A percentile compares a stretch with the other conserved stretches of the same genome.
Evolutionary conservation across 106 monocot species (phyloP).

Genomic region (Triglochin maritima): DNA sequence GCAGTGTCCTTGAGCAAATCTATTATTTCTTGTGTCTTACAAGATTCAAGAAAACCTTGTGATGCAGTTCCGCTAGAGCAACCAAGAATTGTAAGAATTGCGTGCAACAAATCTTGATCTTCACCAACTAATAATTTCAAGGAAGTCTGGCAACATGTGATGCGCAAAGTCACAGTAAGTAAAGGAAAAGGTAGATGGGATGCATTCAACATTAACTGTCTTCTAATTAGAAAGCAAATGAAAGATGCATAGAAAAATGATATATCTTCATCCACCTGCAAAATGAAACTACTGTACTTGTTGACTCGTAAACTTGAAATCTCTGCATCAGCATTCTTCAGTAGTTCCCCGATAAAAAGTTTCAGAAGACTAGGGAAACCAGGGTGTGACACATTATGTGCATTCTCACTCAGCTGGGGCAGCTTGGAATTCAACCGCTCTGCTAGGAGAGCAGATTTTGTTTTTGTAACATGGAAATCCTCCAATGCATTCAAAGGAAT

Average conservation of each 20-base stretch:
- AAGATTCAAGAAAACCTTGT: constrained; percentile 19
- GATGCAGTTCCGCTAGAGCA: constrained; percentile 21
- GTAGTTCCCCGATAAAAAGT: constrained; percentile 46
- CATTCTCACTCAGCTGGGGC: constrained; percentile 7
- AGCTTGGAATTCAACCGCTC: constrained; percentile 42
- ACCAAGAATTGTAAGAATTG: constrained; percentile 52
- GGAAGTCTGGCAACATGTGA: constrained; percentile 36
- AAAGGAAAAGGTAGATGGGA: not conserved
- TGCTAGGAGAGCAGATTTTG: constrained; percentile 33
- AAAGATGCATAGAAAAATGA: not conserved
- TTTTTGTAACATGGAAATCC: constrained; percentile 62
- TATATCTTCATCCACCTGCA: constrained; percentile 33
- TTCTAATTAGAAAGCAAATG: not conserved
- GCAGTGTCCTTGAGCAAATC: constrained; percentile 65
- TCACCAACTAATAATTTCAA: constrained; percentile 64
- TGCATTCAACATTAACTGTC: not conserved
- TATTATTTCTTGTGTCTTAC: constrained; percentile 33
- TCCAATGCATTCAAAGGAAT: constrained; percentile 46
- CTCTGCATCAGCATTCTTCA: constrained; percentile 43
- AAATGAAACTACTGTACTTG: constrained; percentile 79
- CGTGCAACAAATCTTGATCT: constrained; percentile 42
- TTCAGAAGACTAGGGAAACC: constrained; percentile 48
- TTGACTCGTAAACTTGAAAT: constrained; percentile 40
- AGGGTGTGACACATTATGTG: constrained; percentile 20
- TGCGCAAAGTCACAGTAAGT: not conserved